Evolutionary conservation across 2,329 filamentous ascomycete genomes (phyloP), one percentile per base, ranked within the genome.

Genomic region (Knufia petricola): DNA sequence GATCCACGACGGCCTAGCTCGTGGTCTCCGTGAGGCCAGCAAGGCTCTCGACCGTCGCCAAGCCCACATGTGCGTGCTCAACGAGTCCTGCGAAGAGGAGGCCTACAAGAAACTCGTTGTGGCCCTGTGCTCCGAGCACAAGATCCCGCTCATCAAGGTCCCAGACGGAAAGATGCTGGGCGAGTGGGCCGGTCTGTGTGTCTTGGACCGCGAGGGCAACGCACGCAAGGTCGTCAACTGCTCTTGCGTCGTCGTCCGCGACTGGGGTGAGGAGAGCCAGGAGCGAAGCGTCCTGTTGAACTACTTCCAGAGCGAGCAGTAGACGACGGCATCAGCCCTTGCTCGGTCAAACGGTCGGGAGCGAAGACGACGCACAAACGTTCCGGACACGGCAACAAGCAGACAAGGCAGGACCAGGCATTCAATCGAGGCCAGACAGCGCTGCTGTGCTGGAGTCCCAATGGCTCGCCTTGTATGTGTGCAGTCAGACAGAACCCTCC

Each of bases 41-140:
- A 98, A 98, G 82, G 90, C 92, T 59, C 87, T 98, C 67, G 92
- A 98, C 76, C 84, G 92, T 69, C 88, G 92, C 69, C 87, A 98
- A 78, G 92, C 92, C 54, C 92, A 98, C 79, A 96, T 98, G 89
- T 98, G 92, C 73, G 92, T 98, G 63, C 84, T 98, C 66, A 98
- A 98, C 83, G 92, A 98, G 83, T 84, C 85, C 62, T 98, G 92
- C 80, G 92, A 98, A 79, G 92, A 98, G 82, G 92, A 98, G 76
- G 90, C 92, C 62, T 98, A 98, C 82, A 98, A 98, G 88, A 98
- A 98, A 85, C 83, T 98, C 61, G 90, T 98, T 65, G 86, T 96
- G 63, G 92, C 92, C 57, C 85, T 98, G 55, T 98, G 92, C 86
- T 87, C 85, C 59, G 92, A 98, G 83, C 92, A 98, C 80, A 95